Base-by-base conservation (phyloP, 2,329 filamentous ascomycete genomes). In the Drechslerella dactyloides region DNA sequence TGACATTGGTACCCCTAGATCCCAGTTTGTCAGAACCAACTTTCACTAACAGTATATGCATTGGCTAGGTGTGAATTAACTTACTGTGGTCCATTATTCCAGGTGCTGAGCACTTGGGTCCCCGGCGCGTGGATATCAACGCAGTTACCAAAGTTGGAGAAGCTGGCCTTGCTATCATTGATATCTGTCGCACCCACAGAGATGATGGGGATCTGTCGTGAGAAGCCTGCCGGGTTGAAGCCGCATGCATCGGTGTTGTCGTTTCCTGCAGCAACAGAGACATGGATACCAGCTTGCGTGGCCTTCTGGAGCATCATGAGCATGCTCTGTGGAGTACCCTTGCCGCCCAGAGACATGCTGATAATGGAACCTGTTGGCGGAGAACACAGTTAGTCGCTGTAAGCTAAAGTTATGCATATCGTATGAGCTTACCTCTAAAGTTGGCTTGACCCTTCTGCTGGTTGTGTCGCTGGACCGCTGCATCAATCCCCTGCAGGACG, bases 91-190 rank as follows among this genome's bases (percentile, higher is more conserved):
- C 52, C 77, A 76, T 44, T 82, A 68, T 81, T 82, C 82, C 82
- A 85, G 3, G 84, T 78, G 33, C 80, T 82, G 11, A 84, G 79
- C 59, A 87, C 81, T 72, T 82, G 75, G 74, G 83, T 80, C 21
- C 85, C 85, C 0, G 85, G 85, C 15, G 84, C 85, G 76, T 84
- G 86, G 74, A 87, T 78, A 76, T 86, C 85, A 44, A 85, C 82
- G 75, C 83, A 83, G 1, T 76, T 69, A 27, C 83, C 83, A 52
- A 80, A 81, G 77, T 82, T 82, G 33, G 80, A 80, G 75, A 80
- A 82, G 5, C 37, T 73, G 15, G 80, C 78, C 24, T 79, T 78
- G n/a, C 63, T 59, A 57, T 82, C 80, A 27, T 63, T 62, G 35
- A 75, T 74, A 61, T 78, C 76, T 46, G 78, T 79, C 10, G 81